phyloP scores from a whole-genome alignment of 2,329 filamentous ascomycete genomes.

The Dothiorella sarmentorum region DNA sequence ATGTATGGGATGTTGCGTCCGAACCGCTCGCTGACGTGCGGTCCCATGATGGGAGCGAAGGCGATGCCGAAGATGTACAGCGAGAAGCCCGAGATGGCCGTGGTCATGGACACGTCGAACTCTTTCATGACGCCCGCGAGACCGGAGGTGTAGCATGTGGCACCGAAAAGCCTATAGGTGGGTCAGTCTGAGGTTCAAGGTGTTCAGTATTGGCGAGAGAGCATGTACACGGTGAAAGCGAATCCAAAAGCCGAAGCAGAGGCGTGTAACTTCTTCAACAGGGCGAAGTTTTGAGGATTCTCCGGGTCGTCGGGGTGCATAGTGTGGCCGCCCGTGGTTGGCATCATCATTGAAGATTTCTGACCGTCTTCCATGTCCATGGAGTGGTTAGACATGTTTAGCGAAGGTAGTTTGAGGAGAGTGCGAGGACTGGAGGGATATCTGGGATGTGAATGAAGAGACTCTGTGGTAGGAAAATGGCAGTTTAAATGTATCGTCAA shows the following conservation, averaged over 20 bases:
- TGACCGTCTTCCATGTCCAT: too few relatives aligned
- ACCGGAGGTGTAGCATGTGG: conserved; percentile 47
- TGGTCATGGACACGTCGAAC: conserved; percentile 52
- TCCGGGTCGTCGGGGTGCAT: conserved; percentile 22
- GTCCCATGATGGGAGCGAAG: conserved; percentile 55
- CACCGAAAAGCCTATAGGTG: conserved; percentile 45
- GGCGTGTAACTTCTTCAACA: conserved; percentile 20
- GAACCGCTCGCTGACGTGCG: conserved; percentile 54
- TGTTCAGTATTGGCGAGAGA: conserved; percentile 14
- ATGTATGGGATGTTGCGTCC: conserved; percentile 53
- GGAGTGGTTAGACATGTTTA: too few relatives aligned
- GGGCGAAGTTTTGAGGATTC: conserved; percentile 25
- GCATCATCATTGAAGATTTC: conserved; percentile 5
- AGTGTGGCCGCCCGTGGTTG: conserved; percentile 20
- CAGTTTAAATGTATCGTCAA: too few relatives aligned
- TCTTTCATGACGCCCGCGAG: conserved; percentile 46
- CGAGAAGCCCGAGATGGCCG: conserved; percentile 55
- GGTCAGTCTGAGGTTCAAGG: conserved; percentile 8
- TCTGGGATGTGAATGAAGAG: too few relatives aligned
- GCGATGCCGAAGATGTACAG: conserved; percentile 59
- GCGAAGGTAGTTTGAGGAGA: too few relatives aligned
- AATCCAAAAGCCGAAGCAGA: conserved; percentile 21
- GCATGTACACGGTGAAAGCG: conserved; percentile 23
- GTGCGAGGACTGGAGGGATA: too few relatives aligned
- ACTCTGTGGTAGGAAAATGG: too few relatives aligned